Percentiles rank a stretch among this genome's conserved stretches.
Conservation (phyloP, 805 yeast species). For the Teunomyces lycoperdinae region DNA sequence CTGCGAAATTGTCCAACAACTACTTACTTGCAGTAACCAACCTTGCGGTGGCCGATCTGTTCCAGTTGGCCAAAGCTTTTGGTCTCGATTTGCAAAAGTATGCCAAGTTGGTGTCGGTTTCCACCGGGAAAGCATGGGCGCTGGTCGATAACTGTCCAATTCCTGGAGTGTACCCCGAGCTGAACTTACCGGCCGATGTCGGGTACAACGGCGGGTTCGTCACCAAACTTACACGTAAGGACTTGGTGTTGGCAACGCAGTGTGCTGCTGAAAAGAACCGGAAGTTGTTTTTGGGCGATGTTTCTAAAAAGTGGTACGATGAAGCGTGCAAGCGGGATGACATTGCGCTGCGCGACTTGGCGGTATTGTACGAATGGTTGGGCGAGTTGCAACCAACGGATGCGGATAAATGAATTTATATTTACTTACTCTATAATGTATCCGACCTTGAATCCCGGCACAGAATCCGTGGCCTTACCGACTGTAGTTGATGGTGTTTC, state of each 20-base stretch:
- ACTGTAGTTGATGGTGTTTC: background rate
- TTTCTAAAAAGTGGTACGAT: slow-evolving; percentile 39
- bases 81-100: slow-evolving; percentile 46
- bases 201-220: slow-evolving; percentile 49
- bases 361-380: slow-evolving; percentile 43
- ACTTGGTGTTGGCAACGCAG: slow-evolving; percentile 41
- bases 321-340: slow-evolving; percentile 42
- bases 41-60: slow-evolving; percentile 54
- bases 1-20: slow-evolving; percentile 54
- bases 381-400: slow-evolving; percentile 29
- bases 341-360: slow-evolving; percentile 40
- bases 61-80: slow-evolving; percentile 49
- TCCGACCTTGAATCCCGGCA: slow-evolving; percentile 16
- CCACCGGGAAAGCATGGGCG: slow-evolving; percentile 56
- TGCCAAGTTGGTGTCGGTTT: slow-evolving; percentile 48
- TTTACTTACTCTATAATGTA: slow-evolving; percentile 13
- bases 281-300: slow-evolving; percentile 38
- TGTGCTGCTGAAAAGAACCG: slow-evolving; percentile 33
- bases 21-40: slow-evolving; percentile 52
- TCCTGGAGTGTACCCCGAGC: slow-evolving; percentile 43
- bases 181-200: slow-evolving; percentile 42
- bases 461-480: slow-evolving; percentile 6
- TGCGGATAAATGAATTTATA: slow-evolving; percentile 8
- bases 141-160: slow-evolving; percentile 54
- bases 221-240: slow-evolving; percentile 45